phyloP scores from a whole-genome alignment of 192 early-diverging fungal species.

The Chytriomyces sp. region DNA sequence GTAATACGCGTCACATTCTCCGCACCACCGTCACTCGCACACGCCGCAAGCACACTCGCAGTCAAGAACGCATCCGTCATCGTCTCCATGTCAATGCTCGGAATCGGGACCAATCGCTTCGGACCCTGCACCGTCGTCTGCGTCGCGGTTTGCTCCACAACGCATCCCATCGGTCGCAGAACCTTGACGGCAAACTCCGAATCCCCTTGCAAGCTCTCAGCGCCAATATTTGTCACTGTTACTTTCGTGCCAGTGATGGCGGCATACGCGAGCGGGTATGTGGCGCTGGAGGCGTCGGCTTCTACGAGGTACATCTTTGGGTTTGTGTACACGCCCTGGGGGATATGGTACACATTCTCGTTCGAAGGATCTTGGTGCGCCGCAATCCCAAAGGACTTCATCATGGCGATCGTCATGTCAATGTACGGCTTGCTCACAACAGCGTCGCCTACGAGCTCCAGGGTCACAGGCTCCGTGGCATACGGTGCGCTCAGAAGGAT shows the following conservation, averaged over 20 bases:
- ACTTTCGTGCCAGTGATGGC: slow-evolving; percentile 89
- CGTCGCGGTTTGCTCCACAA: slow-evolving; percentile 83
- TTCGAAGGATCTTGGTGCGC: slow-evolving; percentile 45
- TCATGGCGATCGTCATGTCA: slow-evolving; percentile 99
- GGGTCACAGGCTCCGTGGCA: slow-evolving; percentile 73
- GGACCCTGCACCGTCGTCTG: slow-evolving; percentile 92
- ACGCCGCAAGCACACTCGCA: slow-evolving; percentile 87
- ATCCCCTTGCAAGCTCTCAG: slow-evolving; percentile 68
- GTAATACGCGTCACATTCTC: slow-evolving; percentile 78
- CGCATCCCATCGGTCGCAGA: slow-evolving; percentile 89
- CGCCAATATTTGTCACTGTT: slow-evolving; percentile 91
- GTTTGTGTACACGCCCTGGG: slow-evolving; percentile 75
- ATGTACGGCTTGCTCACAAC: slow-evolving; percentile 98
- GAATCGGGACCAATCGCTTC: slow-evolving; percentile 67
- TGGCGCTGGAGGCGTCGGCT: slow-evolving; percentile 95
- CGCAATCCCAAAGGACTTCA: slow-evolving; percentile 87
- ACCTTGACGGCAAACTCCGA: slow-evolving; percentile 90
- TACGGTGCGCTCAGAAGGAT: slow-evolving; percentile 96
- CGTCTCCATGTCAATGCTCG: slow-evolving; percentile 92
- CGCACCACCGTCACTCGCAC: slow-evolving; percentile 56
- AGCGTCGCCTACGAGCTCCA: slow-evolving; percentile 86
- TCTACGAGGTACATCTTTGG: slow-evolving; percentile 87
- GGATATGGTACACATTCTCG: slow-evolving; percentile 81
- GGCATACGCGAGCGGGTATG: slow-evolving; percentile 95
- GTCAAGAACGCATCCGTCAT: slow-evolving; percentile 99